A percentile compares a stretch with the other conserved stretches of the same genome.
Conservation (phyloP, 768 basidiomycete species). For the Leucogyrophana mollusca region DNA sequence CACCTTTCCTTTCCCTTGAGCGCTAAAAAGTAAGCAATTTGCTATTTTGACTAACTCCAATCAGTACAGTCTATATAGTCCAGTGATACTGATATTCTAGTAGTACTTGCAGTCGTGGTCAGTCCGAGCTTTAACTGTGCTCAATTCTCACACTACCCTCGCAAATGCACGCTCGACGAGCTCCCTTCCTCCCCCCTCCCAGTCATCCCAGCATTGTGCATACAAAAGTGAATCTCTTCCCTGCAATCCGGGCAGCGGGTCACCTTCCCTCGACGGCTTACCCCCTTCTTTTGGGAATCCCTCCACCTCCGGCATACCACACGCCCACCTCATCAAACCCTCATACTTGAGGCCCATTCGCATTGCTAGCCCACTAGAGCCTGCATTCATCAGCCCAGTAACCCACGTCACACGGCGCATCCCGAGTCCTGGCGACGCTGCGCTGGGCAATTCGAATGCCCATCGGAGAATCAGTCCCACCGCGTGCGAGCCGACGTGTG, state of each 20-base stretch:
- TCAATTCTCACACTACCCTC: slow-evolving; percentile 12
- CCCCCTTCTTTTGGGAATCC: slow-evolving; percentile 26
- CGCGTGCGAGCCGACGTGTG: slow-evolving; percentile 40
- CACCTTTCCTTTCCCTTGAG: too few species aligned
- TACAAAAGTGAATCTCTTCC: slow-evolving; percentile 33
- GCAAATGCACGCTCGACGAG: slow-evolving; percentile 25
- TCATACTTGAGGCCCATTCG: slow-evolving; percentile 49
- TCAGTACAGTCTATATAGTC: too few species aligned
- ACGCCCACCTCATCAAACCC: slow-evolving; percentile 38
- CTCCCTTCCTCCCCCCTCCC: slow-evolving; percentile 34
- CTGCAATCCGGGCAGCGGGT: slow-evolving; percentile 19
- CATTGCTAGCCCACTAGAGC: slow-evolving; percentile 37
- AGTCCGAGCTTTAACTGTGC: too few species aligned
- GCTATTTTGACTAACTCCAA: too few species aligned
- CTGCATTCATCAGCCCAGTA: slow-evolving; percentile 35
- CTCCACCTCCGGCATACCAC: slow-evolving; percentile 27
- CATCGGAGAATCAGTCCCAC: slow-evolving; percentile 33
- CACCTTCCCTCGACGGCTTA: slow-evolving; percentile 16
- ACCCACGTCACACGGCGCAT: slow-evolving; percentile 50
- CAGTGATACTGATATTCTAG: too few species aligned
- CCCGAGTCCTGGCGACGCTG: slow-evolving; percentile 29
- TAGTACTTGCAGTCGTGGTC: too few species aligned
- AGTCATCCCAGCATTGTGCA: slow-evolving; percentile 43
- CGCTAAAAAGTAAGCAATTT: too few species aligned
- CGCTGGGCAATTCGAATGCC: slow-evolving; percentile 21